Conservation (phyloP, 106 monocot species). For the Xerophyta viscosa region DNA sequence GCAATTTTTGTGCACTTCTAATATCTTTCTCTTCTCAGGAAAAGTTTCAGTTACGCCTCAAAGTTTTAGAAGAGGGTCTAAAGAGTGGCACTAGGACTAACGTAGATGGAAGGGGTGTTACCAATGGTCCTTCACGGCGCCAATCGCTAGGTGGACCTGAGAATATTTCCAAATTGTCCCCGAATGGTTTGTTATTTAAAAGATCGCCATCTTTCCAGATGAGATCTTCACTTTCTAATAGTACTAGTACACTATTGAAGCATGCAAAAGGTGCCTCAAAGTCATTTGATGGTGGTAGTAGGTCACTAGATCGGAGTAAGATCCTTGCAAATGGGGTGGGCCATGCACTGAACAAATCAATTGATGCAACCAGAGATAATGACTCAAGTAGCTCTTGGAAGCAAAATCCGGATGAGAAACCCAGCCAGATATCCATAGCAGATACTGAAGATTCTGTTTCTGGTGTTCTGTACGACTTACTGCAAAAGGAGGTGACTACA, state of each 20-base stretch:
- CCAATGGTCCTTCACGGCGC: constrained; percentile 67
- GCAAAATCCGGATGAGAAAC: constrained; percentile 39
- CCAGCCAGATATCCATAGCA: constrained; percentile 18
- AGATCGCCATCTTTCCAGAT: constrained; percentile 53
- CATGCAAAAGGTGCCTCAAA: constrained; percentile 91
- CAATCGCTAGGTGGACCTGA: constrained; percentile 88
- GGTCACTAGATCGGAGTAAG: constrained; percentile 63
- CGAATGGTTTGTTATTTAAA: constrained; percentile 55
- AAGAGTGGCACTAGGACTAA: constrained; percentile 30
- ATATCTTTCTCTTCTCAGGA: constrained; percentile 50
- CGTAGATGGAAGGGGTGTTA: constrained; percentile 32
- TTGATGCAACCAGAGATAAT: constrained; percentile 25
- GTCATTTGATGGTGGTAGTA: constrained; percentile 92
- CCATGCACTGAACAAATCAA: constrained; percentile 42
- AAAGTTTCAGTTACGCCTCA: constrained; percentile 72
- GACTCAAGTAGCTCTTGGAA: constrained; percentile 35
- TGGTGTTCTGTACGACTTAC: constrained; percentile 81
- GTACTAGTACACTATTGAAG: constrained; percentile 64
- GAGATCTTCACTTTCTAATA: constrained; percentile 54
- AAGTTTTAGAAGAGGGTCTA: constrained; percentile 85
- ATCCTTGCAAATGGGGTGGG: constrained; percentile 36
- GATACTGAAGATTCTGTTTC: constrained; percentile 61
- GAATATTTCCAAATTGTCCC: constrained; percentile 43
- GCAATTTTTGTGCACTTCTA: no score
- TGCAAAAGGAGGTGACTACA: constrained; percentile 81